Percentiles rank a stretch among this genome's conserved stretches.
These are phyloP conservation scores for Thermoascus crustaceus DNA, from an alignment of 2,329 filamentous ascomycete species.

Conservation along the genomic window DNA sequence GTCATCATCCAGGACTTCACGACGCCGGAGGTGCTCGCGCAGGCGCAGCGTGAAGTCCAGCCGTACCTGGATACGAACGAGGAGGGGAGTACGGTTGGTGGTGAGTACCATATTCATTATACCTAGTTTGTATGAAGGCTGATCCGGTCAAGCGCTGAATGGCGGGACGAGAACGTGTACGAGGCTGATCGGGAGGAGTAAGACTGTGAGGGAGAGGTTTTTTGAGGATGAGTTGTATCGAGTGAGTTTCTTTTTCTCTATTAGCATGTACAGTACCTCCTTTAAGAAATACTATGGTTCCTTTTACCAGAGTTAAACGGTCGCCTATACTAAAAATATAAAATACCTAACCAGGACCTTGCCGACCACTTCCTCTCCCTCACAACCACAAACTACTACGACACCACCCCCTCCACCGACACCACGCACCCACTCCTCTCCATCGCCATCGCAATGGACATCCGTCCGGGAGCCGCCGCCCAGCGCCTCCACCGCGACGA, in stretches of 20 bases:
- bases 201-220: conserved; percentile 29
- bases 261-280: too few relatives aligned
- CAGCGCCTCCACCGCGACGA: conserved; percentile 33
- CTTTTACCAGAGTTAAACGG: too few relatives aligned
- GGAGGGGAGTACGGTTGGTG: conserved; percentile 16
- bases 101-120: conserved; percentile 4
- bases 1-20: conserved; percentile 28
- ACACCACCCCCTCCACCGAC: conserved; percentile 19
- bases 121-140: conserved; percentile 1
- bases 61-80: conserved; percentile 20
- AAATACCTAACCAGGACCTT: conserved; percentile 12
- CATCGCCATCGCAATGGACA: conserved; percentile 32
- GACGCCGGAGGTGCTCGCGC: conserved; percentile 15
- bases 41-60: conserved; percentile 20
- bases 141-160: conserved; percentile 15
- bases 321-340: background rate
- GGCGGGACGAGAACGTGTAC: conserved; percentile 31
- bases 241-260: conserved; percentile 5
- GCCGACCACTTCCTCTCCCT: conserved; percentile 30
- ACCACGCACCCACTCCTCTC: conserved; percentile 29
- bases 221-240: conserved; percentile 26
- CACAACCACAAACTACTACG: conserved; percentile 28
- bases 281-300: too few relatives aligned
- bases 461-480: conserved; percentile 22
- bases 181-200: conserved; percentile 25